These are phyloP conservation scores for Biscutella auriculata DNA, from an alignment of 441 rosid genomes.

Conservation along the genomic window DNA sequence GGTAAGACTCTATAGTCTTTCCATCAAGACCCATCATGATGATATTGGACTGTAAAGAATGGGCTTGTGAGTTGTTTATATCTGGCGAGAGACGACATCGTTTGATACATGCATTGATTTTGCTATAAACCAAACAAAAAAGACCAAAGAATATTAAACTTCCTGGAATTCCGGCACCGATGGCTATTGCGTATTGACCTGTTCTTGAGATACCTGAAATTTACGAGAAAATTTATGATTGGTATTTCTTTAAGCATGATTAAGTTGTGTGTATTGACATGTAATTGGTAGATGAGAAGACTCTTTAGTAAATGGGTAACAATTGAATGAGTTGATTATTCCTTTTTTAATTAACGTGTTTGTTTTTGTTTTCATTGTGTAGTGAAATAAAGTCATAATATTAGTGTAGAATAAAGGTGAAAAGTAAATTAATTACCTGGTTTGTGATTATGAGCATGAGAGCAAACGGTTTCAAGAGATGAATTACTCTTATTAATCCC, in stretches of 20 bases:
- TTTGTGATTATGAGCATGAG: constrained; percentile 12
- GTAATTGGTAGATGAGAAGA: constrained; percentile 12
- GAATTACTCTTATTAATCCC: constrained; percentile 40
- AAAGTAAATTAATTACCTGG: constrained; percentile 27
- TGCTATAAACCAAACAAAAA: constrained; percentile 26
- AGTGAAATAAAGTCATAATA: not conserved
- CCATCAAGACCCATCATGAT: constrained; percentile 29
- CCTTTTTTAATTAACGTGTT: too few relatives aligned
- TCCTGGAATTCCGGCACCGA: constrained; percentile 49
- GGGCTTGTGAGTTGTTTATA: constrained; percentile 4
- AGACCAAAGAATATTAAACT: constrained; percentile 30
- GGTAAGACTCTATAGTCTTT: constrained; percentile 46
- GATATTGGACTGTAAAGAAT: constrained; percentile 4
- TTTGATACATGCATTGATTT: constrained; percentile 17
- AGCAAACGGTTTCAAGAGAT: constrained; percentile 30
- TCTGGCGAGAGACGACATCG: constrained; percentile 12
- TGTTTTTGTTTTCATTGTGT: too few relatives aligned
- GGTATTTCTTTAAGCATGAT: not conserved
- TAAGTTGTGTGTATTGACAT: not conserved
- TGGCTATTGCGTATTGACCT: constrained; percentile 34
- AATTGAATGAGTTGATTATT: constrained; percentile 14
- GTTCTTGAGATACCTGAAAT: constrained; percentile 29
- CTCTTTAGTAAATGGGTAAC: constrained; percentile 7
- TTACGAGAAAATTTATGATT: not conserved
- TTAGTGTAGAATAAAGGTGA: not conserved